A percentile compares a stretch with the other conserved stretches of the same genome.
These are phyloP conservation scores for Alternaria alternata DNA, from an alignment of 2,329 filamentous ascomycete genomes.

Conservation along the genomic window DNA sequence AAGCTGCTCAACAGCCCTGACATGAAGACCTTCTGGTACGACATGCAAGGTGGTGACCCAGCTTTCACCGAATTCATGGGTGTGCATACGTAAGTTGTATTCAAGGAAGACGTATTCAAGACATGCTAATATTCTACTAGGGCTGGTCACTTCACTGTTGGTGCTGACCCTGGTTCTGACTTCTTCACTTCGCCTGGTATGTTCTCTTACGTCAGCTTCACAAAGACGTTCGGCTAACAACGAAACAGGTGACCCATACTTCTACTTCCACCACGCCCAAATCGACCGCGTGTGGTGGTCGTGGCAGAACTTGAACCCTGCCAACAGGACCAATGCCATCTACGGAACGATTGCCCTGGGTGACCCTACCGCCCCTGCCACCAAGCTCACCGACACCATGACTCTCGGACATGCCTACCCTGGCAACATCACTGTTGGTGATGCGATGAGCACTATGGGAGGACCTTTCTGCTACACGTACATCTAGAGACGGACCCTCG, in stretches of 20 bases:
- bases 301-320: slow-evolving; percentile 57
- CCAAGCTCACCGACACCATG: slow-evolving; percentile 56
- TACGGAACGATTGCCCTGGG: slow-evolving; percentile 55
- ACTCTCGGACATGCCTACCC: slow-evolving; percentile 50
- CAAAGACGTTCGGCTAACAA: slow-evolving; percentile 36
- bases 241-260: slow-evolving; percentile 31
- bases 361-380: slow-evolving; percentile 53
- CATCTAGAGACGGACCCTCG: slow-evolving; percentile 23
- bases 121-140: too few species aligned
- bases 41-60: slow-evolving; percentile 47
- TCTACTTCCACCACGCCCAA: slow-evolving; percentile 58
- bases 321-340: slow-evolving; percentile 50
- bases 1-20: slow-evolving; percentile 38
- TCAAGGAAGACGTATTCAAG: too few species aligned
- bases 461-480: slow-evolving; percentile 60
- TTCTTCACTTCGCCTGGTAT: slow-evolving; percentile 52
- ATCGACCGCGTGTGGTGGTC: slow-evolving; percentile 60
- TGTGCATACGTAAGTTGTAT: slow-evolving; percentile 47
- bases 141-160: slow-evolving; percentile 56
- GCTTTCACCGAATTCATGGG: slow-evolving; percentile 43
- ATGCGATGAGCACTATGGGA: slow-evolving; percentile 55
- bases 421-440: slow-evolving; percentile 45
- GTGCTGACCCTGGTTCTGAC: slow-evolving; percentile 56
- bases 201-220: neutral
- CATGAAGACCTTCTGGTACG: slow-evolving; percentile 50